phyloP scores from a whole-genome alignment of 1,284 basidiomycete species.

The Ceratobasidium sp. region DNA sequence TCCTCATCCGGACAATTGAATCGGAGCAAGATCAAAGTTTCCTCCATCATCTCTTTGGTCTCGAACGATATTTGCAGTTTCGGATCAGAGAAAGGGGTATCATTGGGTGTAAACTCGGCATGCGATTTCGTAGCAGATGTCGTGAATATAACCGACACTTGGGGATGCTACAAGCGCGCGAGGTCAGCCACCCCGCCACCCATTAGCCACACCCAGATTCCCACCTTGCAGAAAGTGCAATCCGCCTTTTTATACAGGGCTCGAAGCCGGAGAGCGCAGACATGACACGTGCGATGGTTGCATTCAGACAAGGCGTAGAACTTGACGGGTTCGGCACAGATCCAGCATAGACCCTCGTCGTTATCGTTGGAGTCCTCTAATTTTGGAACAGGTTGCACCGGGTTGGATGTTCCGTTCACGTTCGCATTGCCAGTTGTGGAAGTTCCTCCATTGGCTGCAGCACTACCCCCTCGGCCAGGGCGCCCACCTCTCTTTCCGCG shows the following conservation, averaged over 20 bases:
- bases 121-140: constrained; percentile 68
- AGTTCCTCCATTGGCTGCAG: not conserved
- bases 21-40: constrained; percentile 87
- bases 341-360: constrained; percentile 77
- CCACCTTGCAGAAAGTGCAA: constrained; percentile 96
- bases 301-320: constrained; percentile 90
- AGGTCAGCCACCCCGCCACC: constrained; percentile 30
- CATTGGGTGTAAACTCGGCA: constrained; percentile 63
- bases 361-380: constrained; percentile 42
- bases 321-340: constrained; percentile 94
- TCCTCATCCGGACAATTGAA: constrained; percentile 84
- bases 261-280: constrained; percentile 88
- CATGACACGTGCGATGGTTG: constrained; percentile 91
- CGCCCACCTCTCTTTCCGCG: constrained; percentile 30
- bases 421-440: not conserved
- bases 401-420: not conserved
- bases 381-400: not conserved
- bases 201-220: constrained; percentile 41
- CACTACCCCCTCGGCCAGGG: constrained; percentile 5
- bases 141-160: constrained; percentile 84
- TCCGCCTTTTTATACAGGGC: constrained; percentile 93
- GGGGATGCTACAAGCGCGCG: constrained; percentile 65
- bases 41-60: constrained; percentile 93
- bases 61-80: constrained; percentile 88
- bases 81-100: constrained; percentile 71